A percentile compares a stretch with the other conserved stretches of the same genome.
Conservation (phyloP, 1,139 yeast genomes). For the Yamadazyma sp. region DNA sequence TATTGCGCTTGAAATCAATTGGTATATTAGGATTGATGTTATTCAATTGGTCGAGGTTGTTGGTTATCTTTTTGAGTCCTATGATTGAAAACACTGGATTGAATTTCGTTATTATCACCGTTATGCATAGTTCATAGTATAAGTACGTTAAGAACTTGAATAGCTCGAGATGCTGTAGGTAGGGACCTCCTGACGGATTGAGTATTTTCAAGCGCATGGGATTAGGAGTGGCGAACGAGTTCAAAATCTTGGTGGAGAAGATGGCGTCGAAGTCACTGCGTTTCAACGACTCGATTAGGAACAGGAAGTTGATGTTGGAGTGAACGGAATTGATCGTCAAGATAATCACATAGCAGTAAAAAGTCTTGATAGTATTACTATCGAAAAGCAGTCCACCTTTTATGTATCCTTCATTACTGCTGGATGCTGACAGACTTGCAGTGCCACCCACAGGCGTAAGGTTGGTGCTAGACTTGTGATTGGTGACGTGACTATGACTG, state of each 20-base stretch:
- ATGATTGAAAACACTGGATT: slow-evolving; percentile 29
- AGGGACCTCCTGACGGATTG: not conserved
- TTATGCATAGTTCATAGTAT: slow-evolving; percentile 41
- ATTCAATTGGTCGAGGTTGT: slow-evolving; percentile 33
- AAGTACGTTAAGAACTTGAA: slow-evolving; percentile 22
- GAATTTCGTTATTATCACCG: slow-evolving; percentile 40
- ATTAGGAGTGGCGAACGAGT: slow-evolving; percentile 1
- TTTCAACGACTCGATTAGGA: slow-evolving; percentile 8
- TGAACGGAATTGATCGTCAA: slow-evolving; percentile 8
- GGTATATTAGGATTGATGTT: slow-evolving; percentile 26
- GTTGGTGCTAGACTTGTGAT: not conserved
- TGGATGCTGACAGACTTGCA: too few species aligned
- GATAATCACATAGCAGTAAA: slow-evolving; percentile 11
- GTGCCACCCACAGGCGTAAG: too few species aligned
- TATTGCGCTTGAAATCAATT: slow-evolving; percentile 18
- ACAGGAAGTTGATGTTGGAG: slow-evolving; percentile 8
- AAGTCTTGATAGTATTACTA: slow-evolving; percentile 11
- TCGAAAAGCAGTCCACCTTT: slow-evolving; percentile 5
- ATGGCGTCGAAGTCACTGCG: slow-evolving; percentile 11
- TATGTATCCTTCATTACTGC: not conserved
- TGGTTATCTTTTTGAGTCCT: slow-evolving; percentile 28
- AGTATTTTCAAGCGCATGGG: not conserved
- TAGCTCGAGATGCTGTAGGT: not conserved
- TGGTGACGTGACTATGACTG: not conserved
- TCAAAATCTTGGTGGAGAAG: slow-evolving; percentile 12